Percentiles rank a stretch among this genome's conserved stretches.
Evolutionary conservation across 2,329 filamentous ascomycete genomes (phyloP).

Genomic region (Fusarium hainanense): DNA sequence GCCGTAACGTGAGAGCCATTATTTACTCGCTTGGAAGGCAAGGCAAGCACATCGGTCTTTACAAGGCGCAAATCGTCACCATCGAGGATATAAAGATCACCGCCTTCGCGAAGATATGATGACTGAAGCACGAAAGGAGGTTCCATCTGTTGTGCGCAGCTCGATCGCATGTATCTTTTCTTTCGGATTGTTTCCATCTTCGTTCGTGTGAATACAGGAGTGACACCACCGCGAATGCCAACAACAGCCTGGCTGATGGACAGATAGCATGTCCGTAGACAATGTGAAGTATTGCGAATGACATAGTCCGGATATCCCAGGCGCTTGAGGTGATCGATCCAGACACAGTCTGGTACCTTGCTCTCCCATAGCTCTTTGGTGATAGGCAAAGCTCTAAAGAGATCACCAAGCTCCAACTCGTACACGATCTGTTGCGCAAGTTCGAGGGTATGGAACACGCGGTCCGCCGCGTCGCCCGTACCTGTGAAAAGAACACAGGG

Average conservation of each 20-base stretch:
- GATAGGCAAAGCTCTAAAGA: not conserved
- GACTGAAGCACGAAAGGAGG: slow-evolving; percentile 1
- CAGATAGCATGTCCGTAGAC: slow-evolving; percentile 2
- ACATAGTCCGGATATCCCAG: slow-evolving; percentile 8
- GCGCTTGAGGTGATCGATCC: slow-evolving; percentile 1
- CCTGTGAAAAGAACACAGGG: no score
- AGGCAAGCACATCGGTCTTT: not conserved
- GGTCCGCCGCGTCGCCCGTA: slow-evolving; percentile 15
- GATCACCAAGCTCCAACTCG: not conserved
- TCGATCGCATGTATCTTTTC: no score
- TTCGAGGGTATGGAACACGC: slow-evolving; percentile 25
- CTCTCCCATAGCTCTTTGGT: slow-evolving; percentile 17
- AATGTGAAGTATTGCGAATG: not conserved
- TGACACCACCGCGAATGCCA: not conserved
- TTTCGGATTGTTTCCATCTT: not conserved
- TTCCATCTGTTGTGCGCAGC: not conserved
- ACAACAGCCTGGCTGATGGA: slow-evolving; percentile 3
- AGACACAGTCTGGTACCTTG: not conserved
- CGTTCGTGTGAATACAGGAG: not conserved
- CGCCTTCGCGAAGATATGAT: not conserved
- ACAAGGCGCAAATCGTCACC: not conserved
- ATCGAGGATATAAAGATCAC: not conserved
- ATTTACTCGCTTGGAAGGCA: no score
- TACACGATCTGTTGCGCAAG: slow-evolving; percentile 26
- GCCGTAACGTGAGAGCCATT: no score